Percentiles rank a stretch among this genome's conserved stretches.
phyloP scores from a whole-genome alignment of 495 filamentous ascomycete genomes.

The Viridothelium virens region DNA sequence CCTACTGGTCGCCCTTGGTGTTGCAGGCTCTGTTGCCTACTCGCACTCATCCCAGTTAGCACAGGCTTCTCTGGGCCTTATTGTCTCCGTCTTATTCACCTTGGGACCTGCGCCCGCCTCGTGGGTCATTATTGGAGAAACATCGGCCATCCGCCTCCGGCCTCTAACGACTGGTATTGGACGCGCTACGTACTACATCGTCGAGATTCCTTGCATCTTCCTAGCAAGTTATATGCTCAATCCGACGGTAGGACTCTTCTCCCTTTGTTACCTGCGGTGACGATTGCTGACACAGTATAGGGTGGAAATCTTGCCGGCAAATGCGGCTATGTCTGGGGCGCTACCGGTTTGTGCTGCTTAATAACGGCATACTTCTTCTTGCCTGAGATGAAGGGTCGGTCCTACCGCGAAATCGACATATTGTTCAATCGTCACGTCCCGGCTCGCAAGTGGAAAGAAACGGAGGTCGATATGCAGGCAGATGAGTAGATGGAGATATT shows the following conservation, averaged over 20 bases:
- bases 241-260: constrained; percentile 28
- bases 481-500: constrained; percentile 37
- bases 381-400: constrained; percentile 46
- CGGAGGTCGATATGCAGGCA: constrained; percentile 44
- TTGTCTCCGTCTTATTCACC: constrained; percentile 49
- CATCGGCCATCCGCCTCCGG: constrained; percentile 49
- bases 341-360: constrained; percentile 33
- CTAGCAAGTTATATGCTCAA: constrained; percentile 46
- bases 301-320: constrained; percentile 42
- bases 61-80: constrained; percentile 48
- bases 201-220: constrained; percentile 49
- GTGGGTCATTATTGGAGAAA: constrained; percentile 53
- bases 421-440: constrained; percentile 47
- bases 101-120: constrained; percentile 47
- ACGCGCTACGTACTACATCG: constrained; percentile 46
- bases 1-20: constrained; percentile 41
- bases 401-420: constrained; percentile 48
- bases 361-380: constrained; percentile 26
- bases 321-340: constrained; percentile 47
- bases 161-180: constrained; percentile 51
- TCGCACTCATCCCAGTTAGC: constrained; percentile 37
- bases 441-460: constrained; percentile 49
- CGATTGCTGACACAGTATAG: constrained; percentile 17
- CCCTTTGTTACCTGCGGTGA: background rate
- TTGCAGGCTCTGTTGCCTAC: constrained; percentile 39